Evolutionary conservation across 441 rosid genomes (phyloP).

Genomic region (Erysimum cheiri): DNA sequence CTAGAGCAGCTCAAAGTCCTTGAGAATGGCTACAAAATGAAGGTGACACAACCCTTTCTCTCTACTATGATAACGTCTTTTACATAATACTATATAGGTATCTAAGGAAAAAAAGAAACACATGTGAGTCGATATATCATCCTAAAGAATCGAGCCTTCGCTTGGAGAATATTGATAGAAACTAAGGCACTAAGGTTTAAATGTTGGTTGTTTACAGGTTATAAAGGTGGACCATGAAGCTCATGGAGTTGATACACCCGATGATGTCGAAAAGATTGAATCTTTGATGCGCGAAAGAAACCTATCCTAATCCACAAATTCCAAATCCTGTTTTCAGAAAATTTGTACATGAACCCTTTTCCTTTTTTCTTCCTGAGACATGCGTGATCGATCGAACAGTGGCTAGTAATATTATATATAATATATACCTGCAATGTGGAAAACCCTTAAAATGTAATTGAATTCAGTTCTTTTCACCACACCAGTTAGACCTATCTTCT

Average conservation of each 20-base stretch:
- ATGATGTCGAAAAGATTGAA: slow-evolving; percentile 82
- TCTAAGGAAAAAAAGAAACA: not conserved
- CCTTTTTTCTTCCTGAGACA: not conserved
- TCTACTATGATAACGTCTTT: not conserved
- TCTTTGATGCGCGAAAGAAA: slow-evolving; percentile 57
- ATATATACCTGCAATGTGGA: not conserved
- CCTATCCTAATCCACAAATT: slow-evolving; percentile 48
- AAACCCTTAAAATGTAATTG: not conserved
- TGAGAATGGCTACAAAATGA: slow-evolving; percentile 97
- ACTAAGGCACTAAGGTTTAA: not conserved
- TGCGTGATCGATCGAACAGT: not conserved
- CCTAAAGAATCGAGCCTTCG: not conserved
- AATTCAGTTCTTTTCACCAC: not conserved
- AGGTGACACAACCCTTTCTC: slow-evolving; percentile 51
- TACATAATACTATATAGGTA: too few species aligned
- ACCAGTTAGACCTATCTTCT: not conserved
- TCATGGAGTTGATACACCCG: slow-evolving; percentile 85
- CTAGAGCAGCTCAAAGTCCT: slow-evolving; percentile 96
- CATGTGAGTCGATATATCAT: not conserved
- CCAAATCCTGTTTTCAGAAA: not conserved
- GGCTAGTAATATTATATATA: not conserved
- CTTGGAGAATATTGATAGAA: not conserved
- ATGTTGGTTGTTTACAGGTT: slow-evolving; percentile 53
- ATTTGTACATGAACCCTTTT: not conserved
- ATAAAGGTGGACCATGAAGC: slow-evolving; percentile 91